Evolutionary conservation across 2,329 filamentous ascomycete genomes (phyloP), one percentile per base, ranked within the genome.

Genomic region (Dactylella cylindrospora): DNA sequence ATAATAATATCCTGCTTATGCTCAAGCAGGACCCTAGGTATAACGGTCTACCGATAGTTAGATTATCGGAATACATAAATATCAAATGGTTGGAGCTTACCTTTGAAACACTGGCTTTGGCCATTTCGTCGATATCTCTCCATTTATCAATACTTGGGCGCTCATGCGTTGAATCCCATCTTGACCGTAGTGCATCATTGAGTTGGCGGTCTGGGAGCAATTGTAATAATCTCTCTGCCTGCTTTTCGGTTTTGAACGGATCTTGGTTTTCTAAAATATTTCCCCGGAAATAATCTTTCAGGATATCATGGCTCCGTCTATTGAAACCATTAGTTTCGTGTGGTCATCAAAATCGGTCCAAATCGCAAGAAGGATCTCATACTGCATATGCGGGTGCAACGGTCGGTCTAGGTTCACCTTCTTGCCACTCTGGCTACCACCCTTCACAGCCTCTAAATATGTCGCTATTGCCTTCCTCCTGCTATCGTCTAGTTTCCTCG

Each of bases 1-100:
- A 98, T 81, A 2, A 97, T 84, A 64, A 98, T 87, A 71, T 97
- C 93, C 72, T 96, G 90, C 75, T 96, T 97, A 17, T 90, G 89
- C 69, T 96, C 88, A 6, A 86, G 80, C 9, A 98, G 79, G 10
- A 47, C 28, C 26, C 44, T 61, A 8, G 55, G 41, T 17, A 53
- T 29, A 17, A 61, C 9, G 6, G 47, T 53, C 55, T 61, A 20
- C 5, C 20, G 5, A 22, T 22, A 15, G 28, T 32, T 15, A 25
- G n/a, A 25, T 61, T 22, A 61, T 28, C 5, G 39, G 17, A n/a
- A 23, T n/a, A 9, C 13, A 12, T 31, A 35, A 44, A 6, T 12
- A 23, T 13, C n/a, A 13, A 15, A 35, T 17, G 15, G 10, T 12
- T 26, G 10, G 4, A 5, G 8, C 1, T 40, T 40, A 79, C 78